Conservation (phyloP, 1,284 basidiomycete genomes). For the Chalciporus sp. region DNA sequence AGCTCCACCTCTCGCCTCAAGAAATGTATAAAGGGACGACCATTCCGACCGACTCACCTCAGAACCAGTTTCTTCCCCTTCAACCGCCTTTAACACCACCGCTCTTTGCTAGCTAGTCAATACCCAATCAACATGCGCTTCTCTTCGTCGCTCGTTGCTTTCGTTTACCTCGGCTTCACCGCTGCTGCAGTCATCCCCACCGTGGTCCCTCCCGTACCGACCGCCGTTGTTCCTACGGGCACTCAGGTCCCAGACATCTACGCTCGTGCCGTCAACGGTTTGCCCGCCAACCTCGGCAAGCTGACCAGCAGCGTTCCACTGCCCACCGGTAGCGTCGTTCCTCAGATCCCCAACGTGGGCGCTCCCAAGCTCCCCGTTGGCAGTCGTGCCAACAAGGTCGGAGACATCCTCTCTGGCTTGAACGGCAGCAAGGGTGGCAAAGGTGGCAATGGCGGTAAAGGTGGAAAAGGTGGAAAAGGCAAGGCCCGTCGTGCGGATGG, state of each 20-base stretch:
- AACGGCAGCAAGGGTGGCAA: background rate
- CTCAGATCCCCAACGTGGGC: background rate
- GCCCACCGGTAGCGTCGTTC: background rate
- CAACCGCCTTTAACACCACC: background rate
- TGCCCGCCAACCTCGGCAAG: background rate
- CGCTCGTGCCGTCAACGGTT: background rate
- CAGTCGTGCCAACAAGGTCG: background rate
- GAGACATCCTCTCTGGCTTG: background rate
- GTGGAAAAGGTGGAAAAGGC: background rate
- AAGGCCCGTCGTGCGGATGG: background rate
- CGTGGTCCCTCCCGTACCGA: background rate
- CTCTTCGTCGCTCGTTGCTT: constrained; percentile 8
- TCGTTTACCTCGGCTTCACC: constrained; percentile 3
- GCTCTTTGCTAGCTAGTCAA: background rate
- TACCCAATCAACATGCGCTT: constrained; percentile 8
- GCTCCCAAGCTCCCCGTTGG: no score
- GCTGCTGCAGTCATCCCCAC: background rate
- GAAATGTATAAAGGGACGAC: background rate
- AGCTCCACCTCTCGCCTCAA: background rate
- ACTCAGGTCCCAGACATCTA: background rate
- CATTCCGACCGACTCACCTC: background rate
- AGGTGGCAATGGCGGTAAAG: background rate
- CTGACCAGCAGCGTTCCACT: background rate
- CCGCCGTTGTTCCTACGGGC: background rate
- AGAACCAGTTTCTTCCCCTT: background rate